Percentiles rank a stretch among this genome's conserved stretches.
Evolutionary conservation across 1,284 basidiomycete genomes (phyloP).

Genomic region (Athelia psychrophila): DNA sequence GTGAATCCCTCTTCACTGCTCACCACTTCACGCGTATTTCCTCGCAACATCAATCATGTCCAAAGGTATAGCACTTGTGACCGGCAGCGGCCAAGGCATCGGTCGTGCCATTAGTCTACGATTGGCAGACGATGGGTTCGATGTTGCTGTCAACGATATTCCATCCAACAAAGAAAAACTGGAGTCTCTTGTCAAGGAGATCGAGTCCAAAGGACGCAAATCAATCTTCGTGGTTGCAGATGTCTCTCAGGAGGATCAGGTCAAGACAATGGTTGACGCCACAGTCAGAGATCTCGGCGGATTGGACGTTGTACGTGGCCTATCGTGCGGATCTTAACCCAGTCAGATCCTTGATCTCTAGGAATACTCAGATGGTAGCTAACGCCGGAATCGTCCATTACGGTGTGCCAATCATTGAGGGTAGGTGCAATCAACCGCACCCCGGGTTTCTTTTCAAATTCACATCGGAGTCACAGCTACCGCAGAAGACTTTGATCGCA

Average conservation of each 20-base stretch:
- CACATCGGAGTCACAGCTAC: conserved; percentile 7
- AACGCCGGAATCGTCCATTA: conserved; percentile 30
- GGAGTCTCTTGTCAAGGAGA: conserved; percentile 20
- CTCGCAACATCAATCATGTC: no score
- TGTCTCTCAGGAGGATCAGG: conserved; percentile 32
- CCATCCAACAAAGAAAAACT: conserved; percentile 14
- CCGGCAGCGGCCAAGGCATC: conserved; percentile 33
- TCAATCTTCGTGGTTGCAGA: conserved; percentile 24
- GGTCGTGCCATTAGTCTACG: conserved; percentile 30
- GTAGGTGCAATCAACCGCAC: conserved; percentile 11
- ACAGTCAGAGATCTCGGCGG: conserved; percentile 28
- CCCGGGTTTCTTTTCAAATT: conserved; percentile 5
- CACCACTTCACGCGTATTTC: no score
- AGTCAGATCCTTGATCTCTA: not conserved
- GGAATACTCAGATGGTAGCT: conserved; percentile 29
- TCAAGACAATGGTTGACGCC: conserved; percentile 29
- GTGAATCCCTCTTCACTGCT: no score
- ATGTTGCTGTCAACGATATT: conserved; percentile 33
- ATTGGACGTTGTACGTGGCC: conserved; percentile 33
- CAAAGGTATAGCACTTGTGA: conserved; percentile 27
- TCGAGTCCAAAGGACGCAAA: conserved; percentile 18
- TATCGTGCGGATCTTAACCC: not conserved
- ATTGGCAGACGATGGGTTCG: conserved; percentile 34
- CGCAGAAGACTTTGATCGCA: conserved; percentile 11
- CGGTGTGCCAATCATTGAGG: conserved; percentile 19